Conservation (phyloP, 768 basidiomycete genomes). For the Phlegmacium glaucopus region DNA sequence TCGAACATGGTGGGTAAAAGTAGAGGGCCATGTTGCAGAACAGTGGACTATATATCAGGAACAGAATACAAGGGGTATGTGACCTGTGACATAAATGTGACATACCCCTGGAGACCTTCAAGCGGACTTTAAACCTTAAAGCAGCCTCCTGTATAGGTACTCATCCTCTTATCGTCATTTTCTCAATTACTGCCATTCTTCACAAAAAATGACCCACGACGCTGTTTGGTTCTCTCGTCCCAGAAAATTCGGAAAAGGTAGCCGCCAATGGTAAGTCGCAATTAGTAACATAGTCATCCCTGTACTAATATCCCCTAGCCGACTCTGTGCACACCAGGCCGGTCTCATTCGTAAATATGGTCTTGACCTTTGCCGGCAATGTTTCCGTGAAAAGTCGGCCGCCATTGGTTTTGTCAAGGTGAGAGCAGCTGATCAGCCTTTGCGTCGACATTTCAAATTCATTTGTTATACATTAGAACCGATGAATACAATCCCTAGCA, state of each 20-base stretch:
- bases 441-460: background rate
- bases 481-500: slow-evolving; percentile 20
- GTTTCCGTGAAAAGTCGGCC: slow-evolving; percentile 94
- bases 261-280: slow-evolving; percentile 82
- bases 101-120: slow-evolving; percentile 21
- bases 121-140: slow-evolving; percentile 36
- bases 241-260: slow-evolving; percentile 92
- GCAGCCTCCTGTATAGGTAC: slow-evolving; percentile 30
- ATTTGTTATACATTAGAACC: slow-evolving; percentile 17
- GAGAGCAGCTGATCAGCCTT: slow-evolving; percentile 12
- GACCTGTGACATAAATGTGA: background rate
- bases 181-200: slow-evolving; percentile 2
- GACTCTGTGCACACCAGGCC: slow-evolving; percentile 94
- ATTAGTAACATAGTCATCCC: slow-evolving; percentile 3
- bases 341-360: slow-evolving; percentile 98
- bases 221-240: slow-evolving; percentile 97
- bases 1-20: background rate
- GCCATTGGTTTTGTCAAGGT: slow-evolving; percentile 97
- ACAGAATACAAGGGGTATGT: slow-evolving; percentile 6
- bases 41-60: background rate
- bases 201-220: slow-evolving; percentile 89
- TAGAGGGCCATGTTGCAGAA: slow-evolving; percentile 4
- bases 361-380: slow-evolving; percentile 96
- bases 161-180: background rate
- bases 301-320: slow-evolving; percentile 46